A percentile compares a stretch with the other conserved stretches of the same genome.
phyloP scores from a whole-genome alignment of 805 yeast species.

The Candida germanica region DNA sequence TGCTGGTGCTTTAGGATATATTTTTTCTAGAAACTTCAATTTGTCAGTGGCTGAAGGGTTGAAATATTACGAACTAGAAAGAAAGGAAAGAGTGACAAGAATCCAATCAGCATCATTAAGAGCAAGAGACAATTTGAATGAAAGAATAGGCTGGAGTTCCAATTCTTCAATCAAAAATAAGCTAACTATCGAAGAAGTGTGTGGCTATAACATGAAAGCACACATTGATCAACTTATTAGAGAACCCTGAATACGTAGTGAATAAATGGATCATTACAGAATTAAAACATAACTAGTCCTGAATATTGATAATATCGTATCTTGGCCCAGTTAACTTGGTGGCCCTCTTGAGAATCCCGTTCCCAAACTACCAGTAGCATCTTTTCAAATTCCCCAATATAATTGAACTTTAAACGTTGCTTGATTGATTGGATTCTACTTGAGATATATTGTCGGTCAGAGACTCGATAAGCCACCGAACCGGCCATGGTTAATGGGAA shows the following conservation, averaged over 20 bases:
- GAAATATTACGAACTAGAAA: constrained; percentile 20
- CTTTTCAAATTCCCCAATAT: constrained; percentile 23
- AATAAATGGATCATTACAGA: background rate
- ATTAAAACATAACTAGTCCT: constrained; percentile 28
- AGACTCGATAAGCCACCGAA: constrained; percentile 17
- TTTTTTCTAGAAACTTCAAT: constrained; percentile 23
- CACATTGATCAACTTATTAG: constrained; percentile 18
- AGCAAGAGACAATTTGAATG: constrained; percentile 29
- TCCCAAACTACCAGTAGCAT: constrained; percentile 21
- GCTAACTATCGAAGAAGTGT: constrained; percentile 27
- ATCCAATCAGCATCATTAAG: constrained; percentile 29
- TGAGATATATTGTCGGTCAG: constrained; percentile 20
- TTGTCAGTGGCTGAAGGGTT: constrained; percentile 18
- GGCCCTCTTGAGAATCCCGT: constrained; percentile 19
- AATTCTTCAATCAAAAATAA: constrained; percentile 15
- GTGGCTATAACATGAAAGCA: constrained; percentile 27
- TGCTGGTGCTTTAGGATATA: constrained; percentile 18
- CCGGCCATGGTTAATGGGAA: constrained; percentile 28
- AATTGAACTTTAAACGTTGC: constrained; percentile 20
- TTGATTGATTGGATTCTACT: constrained; percentile 18
- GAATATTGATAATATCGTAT: constrained; percentile 24
- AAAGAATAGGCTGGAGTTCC: constrained; percentile 28
- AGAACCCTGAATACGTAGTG: background rate
- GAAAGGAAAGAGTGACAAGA: constrained; percentile 26
- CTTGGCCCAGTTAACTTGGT: constrained; percentile 28